Evolutionary conservation across 768 basidiomycete species (phyloP).

Genomic region (Termitomyces sp.): DNA sequence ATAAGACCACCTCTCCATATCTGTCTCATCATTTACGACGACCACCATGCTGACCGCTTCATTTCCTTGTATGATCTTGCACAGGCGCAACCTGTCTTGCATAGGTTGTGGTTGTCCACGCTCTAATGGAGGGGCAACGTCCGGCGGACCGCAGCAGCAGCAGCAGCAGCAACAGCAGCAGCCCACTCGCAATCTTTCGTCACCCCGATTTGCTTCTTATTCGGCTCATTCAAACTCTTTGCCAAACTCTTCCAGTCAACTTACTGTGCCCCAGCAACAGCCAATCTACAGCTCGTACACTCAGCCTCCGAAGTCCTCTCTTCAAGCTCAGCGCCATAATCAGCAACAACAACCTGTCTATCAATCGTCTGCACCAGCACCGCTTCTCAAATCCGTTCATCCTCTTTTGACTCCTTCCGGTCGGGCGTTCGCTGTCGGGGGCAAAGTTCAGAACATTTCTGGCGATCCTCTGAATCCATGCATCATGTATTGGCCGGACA

Average conservation of each 20-base stretch:
- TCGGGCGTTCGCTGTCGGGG: conserved; percentile 68
- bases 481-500: conserved; percentile 90
- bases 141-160: conserved; percentile 12
- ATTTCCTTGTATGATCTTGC: conserved; percentile 44
- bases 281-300: conserved; percentile 11
- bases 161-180: conserved; percentile 25
- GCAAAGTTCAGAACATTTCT: conserved; percentile 76
- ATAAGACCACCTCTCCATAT: background rate
- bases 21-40: conserved; percentile 10
- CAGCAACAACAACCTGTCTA: conserved; percentile 12
- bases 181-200: conserved; percentile 18
- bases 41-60: conserved; percentile 36
- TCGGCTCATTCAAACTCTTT: conserved; percentile 5
- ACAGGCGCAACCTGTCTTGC: conserved; percentile 71
- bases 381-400: conserved; percentile 41
- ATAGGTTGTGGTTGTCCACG: conserved; percentile 72
- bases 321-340: background rate
- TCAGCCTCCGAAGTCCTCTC: conserved; percentile 9
- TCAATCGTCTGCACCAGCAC: conserved; percentile 13
- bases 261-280: conserved; percentile 1
- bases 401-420: conserved; percentile 82
- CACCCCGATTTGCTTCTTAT: conserved; percentile 26
- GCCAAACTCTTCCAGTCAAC: background rate
- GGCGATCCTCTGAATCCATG: conserved; percentile 66
- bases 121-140: conserved; percentile 24